Percentiles rank a stretch among this genome's conserved stretches.
Conservation (phyloP, 768 basidiomycete species). For the Megacollybia marginata region DNA sequence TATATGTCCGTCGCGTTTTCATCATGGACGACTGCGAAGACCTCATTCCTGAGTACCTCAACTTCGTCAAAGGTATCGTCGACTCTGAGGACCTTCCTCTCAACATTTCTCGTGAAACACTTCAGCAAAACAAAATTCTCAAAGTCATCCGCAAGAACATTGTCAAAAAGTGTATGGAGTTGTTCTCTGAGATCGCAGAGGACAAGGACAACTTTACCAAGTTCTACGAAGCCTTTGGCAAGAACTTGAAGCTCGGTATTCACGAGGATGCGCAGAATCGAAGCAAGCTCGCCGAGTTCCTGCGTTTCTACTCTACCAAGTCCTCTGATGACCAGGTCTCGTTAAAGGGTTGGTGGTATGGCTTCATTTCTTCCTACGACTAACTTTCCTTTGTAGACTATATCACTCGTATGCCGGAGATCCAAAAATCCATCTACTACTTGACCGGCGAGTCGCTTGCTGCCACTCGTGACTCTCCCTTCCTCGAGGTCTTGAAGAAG, state of each 20-base stretch:
- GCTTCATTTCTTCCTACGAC: background rate
- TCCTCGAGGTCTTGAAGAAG: conserved; percentile 99
- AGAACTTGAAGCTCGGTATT: conserved; percentile 99
- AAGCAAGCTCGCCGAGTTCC: conserved; percentile 97
- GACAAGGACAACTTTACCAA: conserved; percentile 98
- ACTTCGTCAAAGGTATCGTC: conserved; percentile 99
- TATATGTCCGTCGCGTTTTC: conserved; percentile 99
- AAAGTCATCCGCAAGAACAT: conserved; percentile 99
- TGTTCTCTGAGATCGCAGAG: conserved; percentile 94
- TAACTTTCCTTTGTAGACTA: conserved; percentile 55
- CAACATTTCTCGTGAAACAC: conserved; percentile 99
- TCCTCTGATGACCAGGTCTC: conserved; percentile 84
- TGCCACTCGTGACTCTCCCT: conserved; percentile 87
- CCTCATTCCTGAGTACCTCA: conserved; percentile 98
- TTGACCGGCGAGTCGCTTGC: conserved; percentile 96
- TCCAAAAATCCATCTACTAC: conserved; percentile 99
- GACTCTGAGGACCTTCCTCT: conserved; percentile 99
- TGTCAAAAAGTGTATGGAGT: conserved; percentile 95
- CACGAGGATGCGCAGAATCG: conserved; percentile 99
- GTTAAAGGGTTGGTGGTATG: conserved; percentile 64
- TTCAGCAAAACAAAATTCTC: conserved; percentile 99
- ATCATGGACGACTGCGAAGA: conserved; percentile 99
- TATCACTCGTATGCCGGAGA: conserved; percentile 98
- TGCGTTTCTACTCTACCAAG: conserved; percentile 98
- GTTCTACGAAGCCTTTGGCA: conserved; percentile 98